Conservation (phyloP, 345 rosid genomes). For the Hibiscus mutabilis region DNA sequence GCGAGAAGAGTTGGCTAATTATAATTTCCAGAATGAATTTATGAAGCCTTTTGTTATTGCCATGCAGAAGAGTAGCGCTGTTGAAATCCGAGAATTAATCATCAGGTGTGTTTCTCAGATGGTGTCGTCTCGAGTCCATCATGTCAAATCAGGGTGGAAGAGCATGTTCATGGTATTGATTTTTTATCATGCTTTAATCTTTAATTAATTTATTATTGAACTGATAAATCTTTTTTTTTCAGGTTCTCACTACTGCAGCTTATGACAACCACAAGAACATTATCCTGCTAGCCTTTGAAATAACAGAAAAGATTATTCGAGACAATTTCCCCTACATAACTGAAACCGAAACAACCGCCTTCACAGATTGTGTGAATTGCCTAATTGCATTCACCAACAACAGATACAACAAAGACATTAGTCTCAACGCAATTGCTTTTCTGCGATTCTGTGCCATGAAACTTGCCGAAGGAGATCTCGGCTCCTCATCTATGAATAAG, state of each 20-base stretch:
- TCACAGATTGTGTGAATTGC: constrained; percentile 98
- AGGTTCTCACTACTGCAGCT: constrained; percentile 98
- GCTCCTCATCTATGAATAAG: constrained; percentile 51
- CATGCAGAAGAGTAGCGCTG: constrained; percentile 95
- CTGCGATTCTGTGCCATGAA: too few species aligned
- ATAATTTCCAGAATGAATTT: constrained; percentile 94
- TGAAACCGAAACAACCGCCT: constrained; percentile 95
- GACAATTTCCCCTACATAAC: constrained; percentile 96
- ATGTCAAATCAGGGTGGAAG: constrained; percentile 99
- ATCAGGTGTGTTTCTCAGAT: constrained; percentile 98
- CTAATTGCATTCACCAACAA: too few species aligned
- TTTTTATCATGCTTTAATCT: constrained; percentile 3
- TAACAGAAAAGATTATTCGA: constrained; percentile 90
- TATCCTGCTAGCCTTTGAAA: constrained; percentile 85
- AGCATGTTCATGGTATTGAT: constrained; percentile 97
- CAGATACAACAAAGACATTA: too few species aligned
- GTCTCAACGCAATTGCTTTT: too few species aligned
- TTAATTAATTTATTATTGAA: not conserved
- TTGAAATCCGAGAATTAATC: constrained; percentile 94
- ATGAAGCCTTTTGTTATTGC: constrained; percentile 99
- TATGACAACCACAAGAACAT: constrained; percentile 98
- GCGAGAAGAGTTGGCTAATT: too few species aligned
- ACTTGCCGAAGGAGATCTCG: too few species aligned
- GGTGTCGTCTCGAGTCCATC: constrained; percentile 91
- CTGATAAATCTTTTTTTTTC: constrained; percentile 20